Percentiles rank a stretch among this genome's conserved stretches.
Evolutionary conservation across 352 stramenopile genomes (phyloP).

Genomic region (Phytophthora citricola): DNA sequence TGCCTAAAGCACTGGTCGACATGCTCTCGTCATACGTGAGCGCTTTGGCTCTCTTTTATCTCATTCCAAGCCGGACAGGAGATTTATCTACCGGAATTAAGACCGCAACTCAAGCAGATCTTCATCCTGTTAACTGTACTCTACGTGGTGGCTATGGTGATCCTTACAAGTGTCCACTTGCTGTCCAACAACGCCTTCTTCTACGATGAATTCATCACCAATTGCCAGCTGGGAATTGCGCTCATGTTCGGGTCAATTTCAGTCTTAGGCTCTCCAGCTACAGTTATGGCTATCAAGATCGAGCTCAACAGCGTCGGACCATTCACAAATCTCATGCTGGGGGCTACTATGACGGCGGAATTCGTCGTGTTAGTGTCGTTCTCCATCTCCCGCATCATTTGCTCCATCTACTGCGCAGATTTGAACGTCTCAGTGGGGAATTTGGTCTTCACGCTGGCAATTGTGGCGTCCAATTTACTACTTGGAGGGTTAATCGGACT

Average conservation of each 20-base stretch:
- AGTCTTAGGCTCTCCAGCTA: slow-evolving; percentile 67
- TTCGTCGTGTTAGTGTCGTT: slow-evolving; percentile 80
- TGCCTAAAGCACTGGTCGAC: slow-evolving; percentile 23
- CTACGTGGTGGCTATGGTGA: slow-evolving; percentile 64
- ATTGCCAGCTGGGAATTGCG: slow-evolving; percentile 67
- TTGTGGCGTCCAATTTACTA: slow-evolving; percentile 65
- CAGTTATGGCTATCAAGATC: slow-evolving; percentile 83
- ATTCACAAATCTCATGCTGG: slow-evolving; percentile 81
- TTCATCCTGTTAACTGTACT: slow-evolving; percentile 54
- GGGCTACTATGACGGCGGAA: slow-evolving; percentile 71
- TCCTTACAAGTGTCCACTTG: slow-evolving; percentile 52
- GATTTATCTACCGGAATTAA: slow-evolving; percentile 72
- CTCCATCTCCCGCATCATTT: slow-evolving; percentile 67
- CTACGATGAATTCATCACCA: slow-evolving; percentile 50
- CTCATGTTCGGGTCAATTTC: slow-evolving; percentile 82
- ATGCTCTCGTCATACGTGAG: slow-evolving; percentile 54
- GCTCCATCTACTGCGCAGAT: slow-evolving; percentile 67
- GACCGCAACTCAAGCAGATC: slow-evolving; percentile 68
- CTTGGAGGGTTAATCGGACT: slow-evolving; percentile 50
- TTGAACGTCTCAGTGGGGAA: slow-evolving; percentile 58
- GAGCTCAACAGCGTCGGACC: slow-evolving; percentile 75
- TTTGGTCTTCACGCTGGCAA: slow-evolving; percentile 58
- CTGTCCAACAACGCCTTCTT: slow-evolving; percentile 67
- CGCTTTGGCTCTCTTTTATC: slow-evolving; percentile 74
- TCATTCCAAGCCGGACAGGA: slow-evolving; percentile 79